Percentiles rank a stretch among this genome's conserved stretches.
Conservation (phyloP, 768 basidiomycete species). For the Chlorophyllum brunneum region DNA sequence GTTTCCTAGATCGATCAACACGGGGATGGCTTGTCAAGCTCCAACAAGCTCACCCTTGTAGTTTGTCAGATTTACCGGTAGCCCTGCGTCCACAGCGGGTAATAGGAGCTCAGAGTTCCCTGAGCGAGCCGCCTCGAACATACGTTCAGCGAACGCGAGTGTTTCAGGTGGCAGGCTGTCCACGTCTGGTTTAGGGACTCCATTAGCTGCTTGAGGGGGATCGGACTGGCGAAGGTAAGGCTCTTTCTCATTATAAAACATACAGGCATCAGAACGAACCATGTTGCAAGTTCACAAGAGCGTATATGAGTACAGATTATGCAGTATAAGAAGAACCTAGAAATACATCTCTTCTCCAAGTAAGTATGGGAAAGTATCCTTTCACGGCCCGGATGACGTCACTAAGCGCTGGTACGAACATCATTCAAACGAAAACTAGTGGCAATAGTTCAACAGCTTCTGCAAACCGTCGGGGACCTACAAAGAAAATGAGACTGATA, state of each 20-base stretch:
- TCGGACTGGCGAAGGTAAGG: neutral
- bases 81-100: constrained; percentile 61
- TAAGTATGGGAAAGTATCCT: too few relatives aligned
- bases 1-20: constrained; percentile 50
- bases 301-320: constrained; percentile 1
- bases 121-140: constrained; percentile 71
- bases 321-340: neutral
- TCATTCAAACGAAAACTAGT: too few relatives aligned
- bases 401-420: too few relatives aligned
- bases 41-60: constrained; percentile 45
- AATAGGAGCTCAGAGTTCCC: constrained; percentile 52
- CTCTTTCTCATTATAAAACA: neutral
- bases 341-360: too few relatives aligned
- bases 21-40: neutral
- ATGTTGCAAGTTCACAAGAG: neutral
- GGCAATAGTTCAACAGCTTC: constrained; percentile 8
- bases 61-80: constrained; percentile 73
- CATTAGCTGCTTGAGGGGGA: neutral
- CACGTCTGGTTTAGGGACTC: constrained; percentile 16
- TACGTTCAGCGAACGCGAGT: constrained; percentile 57
- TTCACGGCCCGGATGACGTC: too few relatives aligned
- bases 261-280: neutral
- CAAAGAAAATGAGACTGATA: neutral
- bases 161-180: constrained; percentile 36
- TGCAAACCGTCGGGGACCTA: constrained; percentile 24